Evolutionary conservation across 208 protist species (phyloP), one percentile per base, ranked within the genome.

Genomic region (Acanthamoeba healyi): DNA sequence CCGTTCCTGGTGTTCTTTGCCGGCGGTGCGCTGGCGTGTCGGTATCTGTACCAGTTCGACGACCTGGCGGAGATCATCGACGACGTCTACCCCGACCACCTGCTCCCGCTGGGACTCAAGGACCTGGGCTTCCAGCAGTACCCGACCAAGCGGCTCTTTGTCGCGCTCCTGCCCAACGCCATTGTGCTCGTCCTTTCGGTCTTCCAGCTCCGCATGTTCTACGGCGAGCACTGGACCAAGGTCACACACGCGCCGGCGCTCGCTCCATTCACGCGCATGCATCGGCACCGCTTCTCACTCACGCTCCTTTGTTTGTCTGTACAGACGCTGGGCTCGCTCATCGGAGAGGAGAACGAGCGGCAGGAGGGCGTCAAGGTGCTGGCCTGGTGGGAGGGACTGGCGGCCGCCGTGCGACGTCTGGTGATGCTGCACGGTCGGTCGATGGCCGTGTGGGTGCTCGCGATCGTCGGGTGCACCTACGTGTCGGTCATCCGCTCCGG

Each of bases 201-300:
- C 34, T 46, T 67, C 56, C 82, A 89, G 56, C 32, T 89, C 38
- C 82, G 82, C 54, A 89, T 89, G 82, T 89, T 89, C 56, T 38
- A 89, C 34, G 46, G 54, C 56, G 54, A 89, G 51, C 82, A 89
- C 82, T 89, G 82, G 82, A 89, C 82, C 46, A 89, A 89, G 82
- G 82, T 65, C 19, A 6, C 10, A 14, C 63, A 38, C 63, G 38
- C 63, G 63, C 58, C 58, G 58, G 6, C 58, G 24, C 58, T 67
- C 58, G 6, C 10, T 54, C 49, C 49, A n/a, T n/a, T n/a, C n/a
- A n/a, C n/a, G n/a, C n/a, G n/a, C n/a, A n/a, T n/a, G n/a, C n/a
- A n/a, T n/a, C n/a, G n/a, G n/a, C n/a, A n/a, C n/a, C n/a, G n/a
- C n/a, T n/a, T n/a, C 58, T 32, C 22, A 67, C 58, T 34, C 14